phyloP scores from a whole-genome alignment of 371 early-diverging fungal genomes.

The Basidiobolus meristosporus region DNA sequence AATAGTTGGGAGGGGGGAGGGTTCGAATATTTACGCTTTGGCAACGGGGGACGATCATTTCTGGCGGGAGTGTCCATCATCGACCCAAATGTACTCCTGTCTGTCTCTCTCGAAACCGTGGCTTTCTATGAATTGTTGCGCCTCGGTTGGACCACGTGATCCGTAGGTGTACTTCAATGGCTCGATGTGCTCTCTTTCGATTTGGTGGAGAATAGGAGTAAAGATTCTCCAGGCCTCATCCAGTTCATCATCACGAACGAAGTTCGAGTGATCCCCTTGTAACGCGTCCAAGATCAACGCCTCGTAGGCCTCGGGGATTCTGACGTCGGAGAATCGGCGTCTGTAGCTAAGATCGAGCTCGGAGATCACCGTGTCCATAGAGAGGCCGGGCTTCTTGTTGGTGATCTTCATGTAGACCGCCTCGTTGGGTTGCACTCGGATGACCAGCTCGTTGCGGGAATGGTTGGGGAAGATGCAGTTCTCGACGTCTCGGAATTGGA shows the following conservation, averaged over 20 bases:
- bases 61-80: no score
- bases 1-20: no score
- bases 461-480: constrained; percentile 50
- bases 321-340: constrained; percentile 56
- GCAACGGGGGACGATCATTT: no score
- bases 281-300: constrained; percentile 79
- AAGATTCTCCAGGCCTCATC: no score
- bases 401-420: constrained; percentile 92
- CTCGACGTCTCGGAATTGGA: constrained; percentile 83
- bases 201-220: constrained; percentile 69
- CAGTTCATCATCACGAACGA: no score
- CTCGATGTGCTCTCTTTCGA: constrained; percentile 46
- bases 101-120: no score
- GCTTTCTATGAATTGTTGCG: constrained; percentile 59
- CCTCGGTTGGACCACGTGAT: constrained; percentile 69
- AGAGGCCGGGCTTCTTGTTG: constrained; percentile 80
- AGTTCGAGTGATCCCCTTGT: constrained; percentile 83
- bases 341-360: constrained; percentile 87
- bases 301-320: constrained; percentile 95
- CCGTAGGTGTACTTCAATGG: constrained; percentile 70
- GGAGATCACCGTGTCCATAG: constrained; percentile 43
- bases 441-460: constrained; percentile 86
- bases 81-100: no score
- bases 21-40: no score
- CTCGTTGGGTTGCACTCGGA: constrained; percentile 89